Base-by-base conservation (phyloP, 208 protist genomes). In the Crithidia brevicula region DNA sequence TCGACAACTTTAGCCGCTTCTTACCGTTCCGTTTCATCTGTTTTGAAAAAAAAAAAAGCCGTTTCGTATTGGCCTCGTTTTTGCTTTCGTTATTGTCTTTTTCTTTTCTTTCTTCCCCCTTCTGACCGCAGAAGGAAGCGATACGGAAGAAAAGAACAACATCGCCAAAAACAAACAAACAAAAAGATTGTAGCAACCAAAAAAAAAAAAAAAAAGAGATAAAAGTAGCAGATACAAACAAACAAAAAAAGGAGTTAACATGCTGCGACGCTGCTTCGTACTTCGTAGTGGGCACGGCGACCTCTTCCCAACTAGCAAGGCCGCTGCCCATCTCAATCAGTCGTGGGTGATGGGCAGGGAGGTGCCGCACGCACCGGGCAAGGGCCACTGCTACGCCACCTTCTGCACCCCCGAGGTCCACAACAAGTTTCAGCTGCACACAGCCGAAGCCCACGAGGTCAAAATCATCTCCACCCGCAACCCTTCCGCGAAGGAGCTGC, bases 301-400 rank as follows among this genome's bases (percentile, higher is more conserved):
- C 16, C 63, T 93, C 34, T 93, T 96, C 63, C 91, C 91, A 2
- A 96, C 85, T 5, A 90, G 76, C 42, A 96, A 96, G 76, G 71
- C 68, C 8, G 87, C 85, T 5, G 83, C 86, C 2, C 87, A 96
- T 54, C 75, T 96, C n/a, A 61, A 51, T 10, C 79, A 59, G 13
- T 3, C 57, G 34, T 96, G 85, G 84, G 54, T 96, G 52, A 75
- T 89, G 77, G 28, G 18, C 42, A 79, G 87, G 50, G 56, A 56
- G 25, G 64, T 81, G 18, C 81, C 80, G 13, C 81, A 63, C 31
- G 71, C 87, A 0, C 87, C 90, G 0, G 85, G 87, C 47, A 67
- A 59, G 25, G 82, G 80, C 8, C 75, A 78, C 67, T 83, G 83
- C 67, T 88, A 86, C 79, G 81, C 69, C 10, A 59, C 64, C 20